Evolutionary conservation across 257 asterid species (phyloP), one percentile per base, ranked within the genome.

Genomic region (Rehmannia glutinosa): DNA sequence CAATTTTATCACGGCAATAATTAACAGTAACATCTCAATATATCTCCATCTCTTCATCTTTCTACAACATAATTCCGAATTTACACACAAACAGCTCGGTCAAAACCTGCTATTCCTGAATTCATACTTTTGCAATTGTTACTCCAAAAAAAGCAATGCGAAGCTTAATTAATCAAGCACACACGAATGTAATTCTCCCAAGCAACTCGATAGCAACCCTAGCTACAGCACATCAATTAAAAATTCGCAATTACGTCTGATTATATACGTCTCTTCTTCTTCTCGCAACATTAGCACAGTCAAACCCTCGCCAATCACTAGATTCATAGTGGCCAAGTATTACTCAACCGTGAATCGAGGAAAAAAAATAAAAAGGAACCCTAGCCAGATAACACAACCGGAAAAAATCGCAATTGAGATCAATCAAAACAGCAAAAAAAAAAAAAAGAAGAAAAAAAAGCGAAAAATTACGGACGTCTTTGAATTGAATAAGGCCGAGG

Each of bases 401-500:
- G 52, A 53, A 5, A 68, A 65, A 49, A 32, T 20, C 76, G 50
- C 46, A 47, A 62, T 6, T 5, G 39, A 62, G 49, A 68, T 49
- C 69, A 68, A 76, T 21, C 24, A 45, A 70, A 43, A 47, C 57
- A 42, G 56, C 52, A 28, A 13, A 41, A 43, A 15, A 47, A 9
- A 3, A 28, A 35, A 21, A 46, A 17, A 3, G 16, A 51, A 9
- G 21, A 47, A 27, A 28, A 11, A 3, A 25, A 42, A n/a, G n/a
- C n/a, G n/a, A 27, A 41, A 23, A 67, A 36, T 12, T 58, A 66
- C 86, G 24, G 33, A 91, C 98, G 73, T 88, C 96, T 85, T 91
- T 91, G 85, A 91, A 88, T 74, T 91, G 98, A 45, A 85, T 71
- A 20, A 91, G 91, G 27, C 94, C 98, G 71, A 92, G 87, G 59